These are phyloP conservation scores for Trypanosoma theileri DNA, from an alignment of 208 protist genomes.

Conservation along the genomic window DNA sequence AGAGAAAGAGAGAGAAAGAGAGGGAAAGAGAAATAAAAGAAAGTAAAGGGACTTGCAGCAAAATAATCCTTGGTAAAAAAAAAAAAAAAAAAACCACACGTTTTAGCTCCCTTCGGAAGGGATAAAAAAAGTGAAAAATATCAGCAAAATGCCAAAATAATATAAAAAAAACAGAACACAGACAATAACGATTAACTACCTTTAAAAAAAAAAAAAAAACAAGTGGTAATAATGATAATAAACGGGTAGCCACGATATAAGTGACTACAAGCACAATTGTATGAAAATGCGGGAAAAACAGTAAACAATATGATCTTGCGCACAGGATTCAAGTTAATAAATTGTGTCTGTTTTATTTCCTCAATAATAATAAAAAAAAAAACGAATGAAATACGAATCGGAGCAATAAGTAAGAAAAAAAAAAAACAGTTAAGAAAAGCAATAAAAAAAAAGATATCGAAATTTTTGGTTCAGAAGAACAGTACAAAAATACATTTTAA, in stretches of 20 bases:
- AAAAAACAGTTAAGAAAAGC: background rate
- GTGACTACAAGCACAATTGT: too few species aligned
- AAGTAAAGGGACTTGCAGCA: background rate
- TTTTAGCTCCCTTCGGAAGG: background rate
- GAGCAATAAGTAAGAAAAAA: slow-evolving; percentile 20
- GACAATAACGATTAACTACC: background rate
- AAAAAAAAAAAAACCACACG: slow-evolving; percentile 9
- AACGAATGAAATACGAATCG: background rate
- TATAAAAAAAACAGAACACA: background rate
- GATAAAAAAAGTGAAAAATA: background rate
- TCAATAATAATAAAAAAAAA: background rate
- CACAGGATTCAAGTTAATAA: too few species aligned
- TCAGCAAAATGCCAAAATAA: background rate
- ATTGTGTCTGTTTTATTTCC: too few species aligned
- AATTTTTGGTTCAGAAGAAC: too few species aligned
- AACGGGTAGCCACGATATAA: too few species aligned
- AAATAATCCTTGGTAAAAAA: slow-evolving; percentile 15
- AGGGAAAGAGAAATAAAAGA: background rate
- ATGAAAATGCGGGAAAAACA: too few species aligned
- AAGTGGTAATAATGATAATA: too few species aligned
- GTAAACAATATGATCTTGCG: too few species aligned
- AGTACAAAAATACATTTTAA: too few species aligned
- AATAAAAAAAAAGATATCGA: slow-evolving; percentile 1
- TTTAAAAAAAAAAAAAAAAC: background rate
- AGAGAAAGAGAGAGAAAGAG: background rate